phyloP scores from a whole-genome alignment of 495 filamentous ascomycete species.

The Aspergillus asperescens region DNA sequence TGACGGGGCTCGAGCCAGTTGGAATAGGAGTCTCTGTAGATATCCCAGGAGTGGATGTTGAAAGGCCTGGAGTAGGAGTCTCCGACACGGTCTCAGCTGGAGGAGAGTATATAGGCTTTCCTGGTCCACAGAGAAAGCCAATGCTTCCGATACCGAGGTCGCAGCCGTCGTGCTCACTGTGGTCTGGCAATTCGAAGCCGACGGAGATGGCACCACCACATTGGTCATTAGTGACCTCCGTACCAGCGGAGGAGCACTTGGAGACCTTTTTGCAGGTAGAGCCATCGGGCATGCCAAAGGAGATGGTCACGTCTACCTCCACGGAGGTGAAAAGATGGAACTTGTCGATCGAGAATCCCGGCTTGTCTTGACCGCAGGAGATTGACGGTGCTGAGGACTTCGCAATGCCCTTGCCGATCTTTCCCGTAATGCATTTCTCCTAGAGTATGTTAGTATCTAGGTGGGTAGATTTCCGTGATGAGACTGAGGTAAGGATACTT shows the following conservation, averaged over 20 bases:
- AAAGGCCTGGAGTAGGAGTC: slow-evolving; percentile 17
- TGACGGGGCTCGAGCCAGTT: not conserved
- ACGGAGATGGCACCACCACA: slow-evolving; percentile 86
- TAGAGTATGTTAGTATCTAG: slow-evolving; percentile 10
- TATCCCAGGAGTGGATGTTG: slow-evolving; percentile 9
- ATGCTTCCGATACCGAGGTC: slow-evolving; percentile 70
- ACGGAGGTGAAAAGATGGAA: slow-evolving; percentile 67
- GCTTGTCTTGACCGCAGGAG: slow-evolving; percentile 45
- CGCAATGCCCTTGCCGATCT: slow-evolving; percentile 33
- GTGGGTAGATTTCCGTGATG: not conserved
- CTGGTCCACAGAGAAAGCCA: slow-evolving; percentile 70
- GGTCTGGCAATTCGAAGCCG: slow-evolving; percentile 62
- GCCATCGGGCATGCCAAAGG: slow-evolving; percentile 77
- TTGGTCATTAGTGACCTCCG: slow-evolving; percentile 70
- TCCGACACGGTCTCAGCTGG: slow-evolving; percentile 9
- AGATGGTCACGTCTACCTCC: slow-evolving; percentile 72
- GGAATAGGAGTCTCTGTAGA: not conserved
- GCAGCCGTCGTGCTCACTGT: slow-evolving; percentile 51
- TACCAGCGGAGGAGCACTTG: slow-evolving; percentile 58
- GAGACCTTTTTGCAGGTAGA: slow-evolving; percentile 69
- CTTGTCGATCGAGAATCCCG: slow-evolving; percentile 67
- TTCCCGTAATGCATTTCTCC: slow-evolving; percentile 63
- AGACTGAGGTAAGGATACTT: not conserved
- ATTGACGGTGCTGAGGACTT: slow-evolving; percentile 48
- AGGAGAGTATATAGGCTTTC: slow-evolving; percentile 21